Evolutionary conservation across 2,329 filamentous ascomycete species (phyloP), one percentile per base, ranked within the genome.

Genomic region (Curvularia sp.): DNA sequence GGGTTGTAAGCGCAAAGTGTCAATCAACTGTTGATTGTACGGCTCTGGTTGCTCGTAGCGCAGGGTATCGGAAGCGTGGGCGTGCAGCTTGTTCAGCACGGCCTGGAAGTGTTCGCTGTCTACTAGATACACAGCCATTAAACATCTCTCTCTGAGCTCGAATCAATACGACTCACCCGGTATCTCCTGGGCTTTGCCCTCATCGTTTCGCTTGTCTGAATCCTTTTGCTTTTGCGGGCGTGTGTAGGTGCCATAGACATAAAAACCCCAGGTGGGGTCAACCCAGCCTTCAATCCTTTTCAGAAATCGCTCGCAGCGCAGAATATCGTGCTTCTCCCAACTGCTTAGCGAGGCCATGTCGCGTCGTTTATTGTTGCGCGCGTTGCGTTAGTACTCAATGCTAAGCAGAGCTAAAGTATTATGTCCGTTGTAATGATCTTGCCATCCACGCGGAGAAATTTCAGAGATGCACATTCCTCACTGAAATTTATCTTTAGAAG

Each of bases 21-120:
- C 53, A 20, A 60, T 60, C 12, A 56, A 22, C 4, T 42, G n/a
- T 47, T 60, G 53, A 35, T 56, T 50, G 53, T 56, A 60, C 30
- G 57, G 57, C 44, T 26, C 43, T 35, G 57, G 53, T 2, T 56
- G 24, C 6, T n/a, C n/a, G 22, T 53, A 53, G 44, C 49, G 49
- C 30, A 56, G 49, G 35, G 8, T 49, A 6, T 60, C 49, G 26
- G 38, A 9, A 42, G 49, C 38, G 49, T 51, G 38, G 9, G 24
- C 49, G 26, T 22, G 15, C 39, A 43, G 26, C 38, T 51, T 43
- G 52, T 26, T 39, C 42, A 59, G 18, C 52, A 55, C 42, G 24
- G 52, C 48, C 30, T 59, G 52, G 48, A 59, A 55, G 53, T 43
- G 48, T 1, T 30, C 26, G 15, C 24, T 20, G 35, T 51, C 49